A percentile compares a stretch with the other conserved stretches of the same genome.
Evolutionary conservation across 176 grass and related monocot genomes (phyloP).

Genomic region (Tillandsia fasciculata): DNA sequence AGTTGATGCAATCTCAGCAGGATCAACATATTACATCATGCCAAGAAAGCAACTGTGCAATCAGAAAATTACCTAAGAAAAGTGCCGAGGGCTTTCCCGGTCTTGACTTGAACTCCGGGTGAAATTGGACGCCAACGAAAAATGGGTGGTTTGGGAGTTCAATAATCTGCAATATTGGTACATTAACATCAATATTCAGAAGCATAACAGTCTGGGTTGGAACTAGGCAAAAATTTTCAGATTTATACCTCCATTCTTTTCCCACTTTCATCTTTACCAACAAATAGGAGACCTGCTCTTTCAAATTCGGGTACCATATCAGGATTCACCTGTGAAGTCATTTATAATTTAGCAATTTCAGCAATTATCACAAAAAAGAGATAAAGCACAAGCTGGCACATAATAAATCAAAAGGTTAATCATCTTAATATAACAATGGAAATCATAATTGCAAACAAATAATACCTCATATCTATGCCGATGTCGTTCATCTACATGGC

Average conservation of each 20-base stretch:
- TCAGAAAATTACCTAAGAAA: slow-evolving; percentile 62
- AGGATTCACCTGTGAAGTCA: slow-evolving; percentile 72
- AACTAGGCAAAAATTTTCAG: not conserved
- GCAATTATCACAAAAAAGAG: not conserved
- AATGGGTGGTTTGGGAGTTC: slow-evolving; percentile 71
- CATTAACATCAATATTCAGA: not conserved
- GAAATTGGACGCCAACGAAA: slow-evolving; percentile 81
- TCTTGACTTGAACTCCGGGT: slow-evolving; percentile 95
- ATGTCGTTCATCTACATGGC: slow-evolving; percentile 73
- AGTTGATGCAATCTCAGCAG: not conserved
- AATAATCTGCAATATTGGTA: slow-evolving; percentile 58
- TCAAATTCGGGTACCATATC: slow-evolving; percentile 84
- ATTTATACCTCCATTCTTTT: slow-evolving; percentile 74
- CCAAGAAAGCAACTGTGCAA: not conserved
- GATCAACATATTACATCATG: not conserved
- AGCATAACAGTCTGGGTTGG: too few species aligned
- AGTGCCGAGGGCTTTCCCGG: slow-evolving; percentile 77
- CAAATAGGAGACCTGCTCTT: slow-evolving; percentile 76
- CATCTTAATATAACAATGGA: not conserved
- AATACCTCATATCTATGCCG: slow-evolving; percentile 92
- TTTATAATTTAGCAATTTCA: not conserved
- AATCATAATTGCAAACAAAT: slow-evolving; percentile 6
- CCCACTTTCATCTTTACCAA: slow-evolving; percentile 71
- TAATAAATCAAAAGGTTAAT: not conserved
- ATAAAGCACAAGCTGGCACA: not conserved